A percentile compares a stretch with the other conserved stretches of the same genome.
Conservation (phyloP, 768 basidiomycete genomes). For the Boletus rubroflammeus region DNA sequence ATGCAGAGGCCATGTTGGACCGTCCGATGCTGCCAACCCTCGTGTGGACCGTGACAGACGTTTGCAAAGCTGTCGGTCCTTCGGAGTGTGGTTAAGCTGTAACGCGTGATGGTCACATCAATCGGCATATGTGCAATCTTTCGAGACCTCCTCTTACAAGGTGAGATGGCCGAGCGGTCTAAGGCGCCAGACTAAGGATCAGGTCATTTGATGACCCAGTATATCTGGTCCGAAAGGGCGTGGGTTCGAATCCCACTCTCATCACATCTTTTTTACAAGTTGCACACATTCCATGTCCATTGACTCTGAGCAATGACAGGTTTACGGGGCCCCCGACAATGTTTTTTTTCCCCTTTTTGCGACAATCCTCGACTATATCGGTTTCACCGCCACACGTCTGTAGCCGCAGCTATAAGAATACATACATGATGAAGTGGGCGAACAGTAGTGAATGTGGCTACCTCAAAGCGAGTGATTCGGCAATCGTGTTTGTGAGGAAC, state of each 20-base stretch:
- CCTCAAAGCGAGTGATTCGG: too few relatives aligned
- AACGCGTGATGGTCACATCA: conserved; percentile 23
- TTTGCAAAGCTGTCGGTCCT: conserved; percentile 2
- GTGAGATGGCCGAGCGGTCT: conserved; percentile 58
- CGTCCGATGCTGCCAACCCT: conserved; percentile 4
- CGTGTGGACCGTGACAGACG: conserved; percentile 7
- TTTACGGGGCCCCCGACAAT: too few relatives aligned
- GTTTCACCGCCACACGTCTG: too few relatives aligned
- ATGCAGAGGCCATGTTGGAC: conserved; percentile 67
- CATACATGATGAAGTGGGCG: too few relatives aligned
- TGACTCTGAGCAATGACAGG: too few relatives aligned
- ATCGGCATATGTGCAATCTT: not conserved
- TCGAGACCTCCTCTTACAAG: fast-evolving
- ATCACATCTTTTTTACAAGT: too few relatives aligned
- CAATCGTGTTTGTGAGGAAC: too few relatives aligned
- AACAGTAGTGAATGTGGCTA: too few relatives aligned
- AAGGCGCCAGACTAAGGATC: conserved; percentile 59
- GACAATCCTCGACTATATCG: too few relatives aligned
- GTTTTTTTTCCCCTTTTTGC: too few relatives aligned
- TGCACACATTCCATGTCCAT: too few relatives aligned
- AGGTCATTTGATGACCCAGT: conserved; percentile 29
- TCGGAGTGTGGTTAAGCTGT: conserved; percentile 1
- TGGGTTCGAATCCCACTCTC: conserved; percentile 43
- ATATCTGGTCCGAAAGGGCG: conserved; percentile 40
- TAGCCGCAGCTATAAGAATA: too few relatives aligned